Percentiles rank a stretch among this genome's conserved stretches.
phyloP scores from a whole-genome alignment of 306 rosid genomes.

The Ceratonia siliqua region DNA sequence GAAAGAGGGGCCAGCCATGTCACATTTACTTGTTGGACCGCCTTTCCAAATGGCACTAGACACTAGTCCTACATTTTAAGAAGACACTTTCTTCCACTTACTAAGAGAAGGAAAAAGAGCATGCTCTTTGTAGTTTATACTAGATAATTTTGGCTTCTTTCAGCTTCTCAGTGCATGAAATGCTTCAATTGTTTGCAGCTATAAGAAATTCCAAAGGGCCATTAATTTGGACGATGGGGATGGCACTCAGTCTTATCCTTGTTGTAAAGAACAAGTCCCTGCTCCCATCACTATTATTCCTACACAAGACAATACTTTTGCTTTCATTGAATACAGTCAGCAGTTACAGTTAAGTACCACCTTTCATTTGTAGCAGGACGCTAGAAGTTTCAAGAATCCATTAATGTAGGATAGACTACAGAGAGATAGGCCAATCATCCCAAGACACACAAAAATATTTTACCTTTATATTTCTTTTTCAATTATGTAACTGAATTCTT shows the following conservation, averaged over 20 bases:
- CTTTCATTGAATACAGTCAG: slow-evolving; percentile 11
- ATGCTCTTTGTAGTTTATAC: neutral
- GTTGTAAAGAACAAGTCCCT: neutral
- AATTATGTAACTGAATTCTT: neutral
- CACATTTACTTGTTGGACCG: slow-evolving; percentile 6
- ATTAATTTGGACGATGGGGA: slow-evolving; percentile 23
- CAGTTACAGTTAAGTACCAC: neutral
- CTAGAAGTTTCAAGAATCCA: slow-evolving; percentile 5
- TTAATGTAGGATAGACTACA: neutral
- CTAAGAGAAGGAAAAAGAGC: neutral
- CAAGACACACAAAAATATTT: neutral
- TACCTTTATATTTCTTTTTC: neutral
- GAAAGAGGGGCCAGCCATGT: slow-evolving; percentile 1
- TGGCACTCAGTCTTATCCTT: slow-evolving; percentile 32
- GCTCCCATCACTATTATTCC: neutral
- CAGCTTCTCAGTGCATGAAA: neutral
- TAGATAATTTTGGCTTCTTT: neutral
- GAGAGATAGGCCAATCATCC: slow-evolving; percentile 5
- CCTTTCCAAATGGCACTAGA: neutral
- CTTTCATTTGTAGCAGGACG: neutral
- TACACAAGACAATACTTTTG: neutral
- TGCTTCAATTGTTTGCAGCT: neutral
- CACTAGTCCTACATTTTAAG: neutral
- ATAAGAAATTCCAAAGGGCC: neutral
- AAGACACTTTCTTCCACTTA: neutral